Base-by-base conservation (phyloP, 257 asterid species). In the Solanum habrochaites region DNA sequence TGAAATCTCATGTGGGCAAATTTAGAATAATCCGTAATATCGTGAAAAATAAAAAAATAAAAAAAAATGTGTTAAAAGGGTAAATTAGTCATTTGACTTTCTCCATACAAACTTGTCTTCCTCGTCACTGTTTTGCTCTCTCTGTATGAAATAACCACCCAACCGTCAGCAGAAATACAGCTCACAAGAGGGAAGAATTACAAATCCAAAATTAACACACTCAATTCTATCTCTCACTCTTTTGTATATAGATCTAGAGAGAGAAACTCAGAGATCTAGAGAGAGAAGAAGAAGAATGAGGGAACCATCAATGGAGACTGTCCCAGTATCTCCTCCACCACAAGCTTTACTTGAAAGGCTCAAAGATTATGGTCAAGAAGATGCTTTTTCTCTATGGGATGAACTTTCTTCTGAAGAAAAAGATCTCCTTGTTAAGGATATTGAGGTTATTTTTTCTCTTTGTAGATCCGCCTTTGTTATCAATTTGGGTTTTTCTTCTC, bases 351-450 rank as follows among this genome's bases (percentile, higher is more conserved):
- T 95, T n/a, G 99, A 97, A 94, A 91, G 99, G 90, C 95, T 97
- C 88, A 97, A 97, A 81, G 99, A 97, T 91, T 97, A 95, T 88
- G 99, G 99, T 32, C 98, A 97, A 72, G 99, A 97, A 89, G 96
- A 95, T 85, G 93, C 91, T 27, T 95, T 95, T 89, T 92, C 97
- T 75, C 96, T 92, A 60, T 97, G 98, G 99, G 96, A 93, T 42
- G 95, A 95, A 88, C 96, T 97, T 56, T 94, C 99, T 8, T 14
- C 91, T 3, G 95, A 94, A 71, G 97, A 97, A 86, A 94, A 98
- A 35, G 90, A 92, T 83, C 87, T 87, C 75, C 98, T 97, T 87
- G 92, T 97, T 91, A 91, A 93, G 91, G 98, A 97, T 70, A 94
- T 97, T 70, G 95, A 97, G 98, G 99, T 94, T 21, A 20, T 74